Base-by-base conservation (phyloP, 768 basidiomycete species). In the Rossbeevera mucosa region DNA sequence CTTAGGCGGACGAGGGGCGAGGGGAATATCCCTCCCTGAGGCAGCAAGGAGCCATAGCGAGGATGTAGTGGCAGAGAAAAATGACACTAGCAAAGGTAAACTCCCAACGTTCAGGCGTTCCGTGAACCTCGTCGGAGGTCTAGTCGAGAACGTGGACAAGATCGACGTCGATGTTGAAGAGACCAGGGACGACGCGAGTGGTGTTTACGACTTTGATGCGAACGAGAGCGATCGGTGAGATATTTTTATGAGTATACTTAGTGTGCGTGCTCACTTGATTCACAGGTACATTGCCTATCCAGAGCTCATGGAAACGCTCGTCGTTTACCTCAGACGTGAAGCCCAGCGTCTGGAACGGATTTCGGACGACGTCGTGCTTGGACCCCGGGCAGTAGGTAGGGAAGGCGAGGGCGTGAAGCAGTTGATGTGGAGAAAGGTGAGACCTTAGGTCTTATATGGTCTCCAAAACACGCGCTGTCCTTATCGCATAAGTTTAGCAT, bases 1-100 rank as follows among this genome's bases (percentile, higher is more conserved):
- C 31, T 83, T 96, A 36, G 92, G 88, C 7, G 89, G 82, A 1
- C 79, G 91, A 12, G 94, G 92, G 5, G 88, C 88, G 8, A 75
- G 78, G 52, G 88, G 87, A 2, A 85, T 91, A 48, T 74, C 73
- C 2, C 75, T 75, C 51, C 36, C 50, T 0, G 49, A 50, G 61
- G 30, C 57, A 26, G 44, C 25, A 4, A 25, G 26, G 7, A 46
- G 52, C 49, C 46, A 56, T 44, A 53, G 29, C 11, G 55, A 43
- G 18, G 51, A 38, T 4, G 16, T 11, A 5, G 36, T 38, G 36
- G 36, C 9, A 18, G 33, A 33, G 33, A 33, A 33, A n/a, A n/a
- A 36, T 4, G 7, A 8, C 36, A 38, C n/a, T 2, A 11, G 0
- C 36, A 16, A 21, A 6, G 30, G 22, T 14, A 41, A 40, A 31